Conservation (phyloP, 1,284 basidiomycete genomes). For the Melanopsichium pennsylvanicum region DNA sequence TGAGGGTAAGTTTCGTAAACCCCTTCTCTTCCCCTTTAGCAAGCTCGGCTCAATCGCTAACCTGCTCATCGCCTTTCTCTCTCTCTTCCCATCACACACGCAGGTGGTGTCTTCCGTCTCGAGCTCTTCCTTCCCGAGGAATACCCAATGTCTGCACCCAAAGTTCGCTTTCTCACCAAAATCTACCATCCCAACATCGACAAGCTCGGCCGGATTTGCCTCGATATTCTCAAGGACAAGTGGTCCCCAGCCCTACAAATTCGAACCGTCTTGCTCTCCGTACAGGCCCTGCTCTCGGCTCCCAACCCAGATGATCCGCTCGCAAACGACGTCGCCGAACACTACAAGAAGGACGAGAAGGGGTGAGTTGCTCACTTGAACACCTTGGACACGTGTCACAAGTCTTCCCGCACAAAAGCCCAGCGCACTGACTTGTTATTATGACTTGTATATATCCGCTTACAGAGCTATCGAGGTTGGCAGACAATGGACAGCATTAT, state of each 20-base stretch:
- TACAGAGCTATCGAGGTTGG: constrained; percentile 61
- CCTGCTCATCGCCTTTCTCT: not conserved
- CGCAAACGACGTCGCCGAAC: constrained; percentile 88
- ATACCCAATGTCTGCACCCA: constrained; percentile 98
- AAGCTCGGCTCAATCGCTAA: no score
- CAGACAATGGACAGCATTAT: constrained; percentile 59
- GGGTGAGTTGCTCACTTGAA: constrained; percentile 72
- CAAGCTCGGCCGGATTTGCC: constrained; percentile 95
- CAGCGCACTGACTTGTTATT: no score
- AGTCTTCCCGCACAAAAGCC: no score
- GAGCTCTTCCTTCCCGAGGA: constrained; percentile 98
- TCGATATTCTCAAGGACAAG: constrained; percentile 99
- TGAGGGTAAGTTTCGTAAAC: constrained; percentile 68
- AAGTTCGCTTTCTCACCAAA: constrained; percentile 97
- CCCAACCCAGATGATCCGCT: constrained; percentile 99
- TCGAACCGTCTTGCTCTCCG: constrained; percentile 92
- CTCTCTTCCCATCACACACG: not conserved
- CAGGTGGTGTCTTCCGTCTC: constrained; percentile 82
- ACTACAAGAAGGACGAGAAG: constrained; percentile 98
- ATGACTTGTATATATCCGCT: no score
- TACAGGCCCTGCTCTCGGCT: constrained; percentile 92
- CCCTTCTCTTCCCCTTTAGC: not conserved
- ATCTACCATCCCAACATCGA: constrained; percentile 99
- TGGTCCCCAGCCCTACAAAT: constrained; percentile 99
- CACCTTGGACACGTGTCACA: no score